Evolutionary conservation across 768 basidiomycete species (phyloP).

Genomic region (Rhodotorula sphaerocarpa): DNA sequence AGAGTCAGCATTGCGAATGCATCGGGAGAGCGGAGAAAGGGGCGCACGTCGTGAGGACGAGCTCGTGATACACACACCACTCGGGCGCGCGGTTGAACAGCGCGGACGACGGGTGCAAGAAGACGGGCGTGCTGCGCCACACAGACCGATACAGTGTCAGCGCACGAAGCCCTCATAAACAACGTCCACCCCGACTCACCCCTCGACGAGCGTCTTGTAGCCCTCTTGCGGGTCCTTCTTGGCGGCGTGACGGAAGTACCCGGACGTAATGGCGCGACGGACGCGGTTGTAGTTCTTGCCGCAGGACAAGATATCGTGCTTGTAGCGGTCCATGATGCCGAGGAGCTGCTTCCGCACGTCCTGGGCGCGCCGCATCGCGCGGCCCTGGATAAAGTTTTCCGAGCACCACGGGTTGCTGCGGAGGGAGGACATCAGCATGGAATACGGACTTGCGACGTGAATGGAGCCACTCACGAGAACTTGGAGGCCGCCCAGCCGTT

Average conservation of each 20-base stretch:
- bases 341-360: constrained; percentile 95
- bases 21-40: neutral
- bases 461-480: constrained; percentile 50
- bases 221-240: constrained; percentile 95
- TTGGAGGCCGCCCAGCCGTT: constrained; percentile 96
- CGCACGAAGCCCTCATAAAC: constrained; percentile 33
- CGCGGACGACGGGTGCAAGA: constrained; percentile 86
- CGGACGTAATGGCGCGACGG: constrained; percentile 89
- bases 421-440: neutral
- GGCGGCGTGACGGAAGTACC: constrained; percentile 95
- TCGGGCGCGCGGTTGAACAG: constrained; percentile 95
- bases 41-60: constrained; percentile 70
- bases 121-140: constrained; percentile 77
- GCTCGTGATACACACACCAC: constrained; percentile 91
- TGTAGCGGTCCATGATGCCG: constrained; percentile 99
- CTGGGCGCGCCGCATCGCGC: constrained; percentile 93
- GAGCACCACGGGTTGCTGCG: constrained; percentile 86
- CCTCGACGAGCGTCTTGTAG: constrained; percentile 94
- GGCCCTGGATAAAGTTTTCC: constrained; percentile 95
- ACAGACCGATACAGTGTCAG: neutral
- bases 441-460: neutral
- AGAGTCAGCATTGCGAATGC: constrained; percentile 13
- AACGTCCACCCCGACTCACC: constrained; percentile 39
- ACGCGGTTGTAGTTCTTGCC: constrained; percentile 84
- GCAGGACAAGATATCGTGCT: constrained; percentile 89